Evolutionary conservation across 1,139 yeast genomes (phyloP).

Genomic region (Candida tropicalis): DNA sequence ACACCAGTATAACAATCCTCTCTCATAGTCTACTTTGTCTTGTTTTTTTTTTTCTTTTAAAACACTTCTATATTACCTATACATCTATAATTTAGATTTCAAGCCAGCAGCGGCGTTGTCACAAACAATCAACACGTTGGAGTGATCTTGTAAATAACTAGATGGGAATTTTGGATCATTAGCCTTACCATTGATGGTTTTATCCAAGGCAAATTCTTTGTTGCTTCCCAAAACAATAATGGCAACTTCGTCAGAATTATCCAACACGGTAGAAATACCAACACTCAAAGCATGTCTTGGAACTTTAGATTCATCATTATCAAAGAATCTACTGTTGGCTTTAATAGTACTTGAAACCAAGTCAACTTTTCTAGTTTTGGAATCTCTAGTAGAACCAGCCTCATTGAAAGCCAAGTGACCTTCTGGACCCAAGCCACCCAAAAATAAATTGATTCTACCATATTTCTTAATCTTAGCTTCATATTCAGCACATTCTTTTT

Average conservation of each 20-base stretch:
- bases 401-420: conserved; percentile 70
- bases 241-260: conserved; percentile 56
- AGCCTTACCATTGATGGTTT: conserved; percentile 41
- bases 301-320: conserved; percentile 48
- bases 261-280: conserved; percentile 64
- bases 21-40: no score
- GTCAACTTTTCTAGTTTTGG: conserved; percentile 51
- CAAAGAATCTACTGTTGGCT: conserved; percentile 61
- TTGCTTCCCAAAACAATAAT: conserved; percentile 50
- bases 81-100: conserved; percentile 28
- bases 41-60: no score
- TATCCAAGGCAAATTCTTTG: conserved; percentile 47
- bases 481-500: conserved; percentile 51
- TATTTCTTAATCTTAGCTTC: conserved; percentile 52
- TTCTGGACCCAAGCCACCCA: conserved; percentile 68
- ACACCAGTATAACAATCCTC: no score
- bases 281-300: conserved; percentile 59
- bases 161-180: conserved; percentile 46
- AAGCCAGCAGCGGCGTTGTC: conserved; percentile 50
- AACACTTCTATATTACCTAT: not conserved
- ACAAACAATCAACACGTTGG: conserved; percentile 47
- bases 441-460: conserved; percentile 58
- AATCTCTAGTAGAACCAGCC: conserved; percentile 52
- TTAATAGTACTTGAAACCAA: conserved; percentile 55
- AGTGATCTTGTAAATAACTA: conserved; percentile 49